Evolutionary conservation across 495 filamentous ascomycete genomes (phyloP), one percentile per base, ranked within the genome.

Genomic region (Pseudevernia furfuracea): DNA sequence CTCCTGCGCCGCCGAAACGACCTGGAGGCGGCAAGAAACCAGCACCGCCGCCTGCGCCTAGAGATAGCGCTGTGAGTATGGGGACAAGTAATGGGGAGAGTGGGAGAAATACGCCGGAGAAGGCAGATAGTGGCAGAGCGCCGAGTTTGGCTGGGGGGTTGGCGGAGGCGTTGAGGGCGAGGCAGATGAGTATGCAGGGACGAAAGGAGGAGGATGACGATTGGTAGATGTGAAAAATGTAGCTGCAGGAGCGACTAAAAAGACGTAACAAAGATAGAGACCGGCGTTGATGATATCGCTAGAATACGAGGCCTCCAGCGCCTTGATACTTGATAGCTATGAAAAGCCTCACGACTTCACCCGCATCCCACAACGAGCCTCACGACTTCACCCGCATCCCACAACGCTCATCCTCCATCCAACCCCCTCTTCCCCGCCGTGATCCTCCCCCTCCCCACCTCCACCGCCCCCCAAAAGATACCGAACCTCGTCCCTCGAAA

Each of bases 1-100:
- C 91, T 3, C 92, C 91, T 2, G 85, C 88, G 59, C 92, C 93
- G 1, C 92, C 93, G 14, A 98, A 97, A 77, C 82, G 93, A n/a
- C 93, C 94, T 14, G 80, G 78, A 25, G 81, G 78, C 4, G 81
- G 77, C 5, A 89, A 86, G 69, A 90, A 91, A 66, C 83, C 87
- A 1, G 77, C 82, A 0, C 81, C 85, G 14, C 80, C 82, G 6
- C 77, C 84, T 14, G 85, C 87, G 58, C 85, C 84, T 7, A 78
- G 86, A 8, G 89, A 90, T 67, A 90, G 84, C 63, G 84, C 85
- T 4, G 86, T 88, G 70, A 91, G 89, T 71, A 78, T 90, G 75
- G 86, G 87, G 65, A 84, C 84, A 65, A 82, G 82, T 14, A 81
- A 79, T 56, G 85, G 84, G 25, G 83, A 82, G 19, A 89, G 88